Evolutionary conservation across 768 basidiomycete species (phyloP).

Genomic region (Cystobasidium ongulense): DNA sequence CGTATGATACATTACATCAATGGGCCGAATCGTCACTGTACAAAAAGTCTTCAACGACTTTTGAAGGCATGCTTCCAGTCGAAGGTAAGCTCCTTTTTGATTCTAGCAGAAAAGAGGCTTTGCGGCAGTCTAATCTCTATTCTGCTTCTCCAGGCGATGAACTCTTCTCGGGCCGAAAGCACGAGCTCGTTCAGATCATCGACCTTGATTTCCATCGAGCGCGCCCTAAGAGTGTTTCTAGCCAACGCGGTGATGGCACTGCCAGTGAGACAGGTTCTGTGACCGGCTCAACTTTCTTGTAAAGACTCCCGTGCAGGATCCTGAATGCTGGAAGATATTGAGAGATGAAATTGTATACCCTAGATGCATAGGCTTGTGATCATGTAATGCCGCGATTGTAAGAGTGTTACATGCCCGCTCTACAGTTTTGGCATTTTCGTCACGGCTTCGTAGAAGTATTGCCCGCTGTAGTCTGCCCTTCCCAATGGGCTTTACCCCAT

Average conservation of each 20-base stretch:
- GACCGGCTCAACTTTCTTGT: background rate
- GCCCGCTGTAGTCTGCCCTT: conserved; percentile 31
- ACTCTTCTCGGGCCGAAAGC: conserved; percentile 31
- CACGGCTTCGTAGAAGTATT: background rate
- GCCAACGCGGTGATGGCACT: conserved; percentile 17
- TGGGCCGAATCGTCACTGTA: conserved; percentile 37
- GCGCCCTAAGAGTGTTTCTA: conserved; percentile 1
- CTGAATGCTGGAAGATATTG: no score
- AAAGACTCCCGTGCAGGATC: background rate
- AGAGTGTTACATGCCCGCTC: background rate
- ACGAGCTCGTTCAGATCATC: conserved; percentile 30
- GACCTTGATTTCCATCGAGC: conserved; percentile 21
- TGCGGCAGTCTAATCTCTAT: background rate
- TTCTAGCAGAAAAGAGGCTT: background rate
- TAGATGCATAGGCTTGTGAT: conserved; percentile 20
- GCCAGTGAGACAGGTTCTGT: conserved; percentile 21
- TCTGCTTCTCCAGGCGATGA: conserved; percentile 24
- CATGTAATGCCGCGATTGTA: background rate
- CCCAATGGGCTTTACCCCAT: conserved; percentile 58
- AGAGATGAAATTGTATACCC: background rate
- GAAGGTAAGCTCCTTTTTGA: conserved; percentile 18
- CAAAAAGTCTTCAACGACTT: conserved; percentile 39
- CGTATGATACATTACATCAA: conserved; percentile 38
- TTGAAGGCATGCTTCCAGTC: conserved; percentile 39
- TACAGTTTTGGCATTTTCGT: background rate